A percentile compares a stretch with the other conserved stretches of the same genome.
Conservation (phyloP, 768 basidiomycete species). For the Suillus americanus region DNA sequence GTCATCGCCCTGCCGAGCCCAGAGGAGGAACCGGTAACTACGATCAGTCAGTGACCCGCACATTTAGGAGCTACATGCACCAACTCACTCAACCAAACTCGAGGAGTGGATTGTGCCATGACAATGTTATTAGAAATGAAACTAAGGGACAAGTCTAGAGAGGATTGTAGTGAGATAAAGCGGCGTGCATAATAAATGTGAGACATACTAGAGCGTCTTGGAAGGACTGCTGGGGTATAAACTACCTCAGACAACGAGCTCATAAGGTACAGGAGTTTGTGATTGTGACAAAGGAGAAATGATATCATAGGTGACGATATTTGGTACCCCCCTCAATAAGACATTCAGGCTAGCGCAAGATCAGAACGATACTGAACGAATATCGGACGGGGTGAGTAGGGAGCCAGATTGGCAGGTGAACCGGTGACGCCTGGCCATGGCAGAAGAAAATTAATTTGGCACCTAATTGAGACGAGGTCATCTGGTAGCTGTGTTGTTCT, state of each 20-base stretch:
- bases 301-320: neutral
- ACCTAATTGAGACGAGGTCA: too few relatives aligned
- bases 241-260: neutral
- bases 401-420: too few relatives aligned
- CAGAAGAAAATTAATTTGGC: too few relatives aligned
- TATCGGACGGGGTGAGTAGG: too few relatives aligned
- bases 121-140: neutral
- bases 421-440: too few relatives aligned
- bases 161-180: neutral
- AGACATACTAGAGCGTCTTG: neutral
- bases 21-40: conserved; percentile 42
- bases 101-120: neutral
- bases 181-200: too few relatives aligned
- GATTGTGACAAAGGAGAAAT: neutral
- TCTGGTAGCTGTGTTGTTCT: too few relatives aligned
- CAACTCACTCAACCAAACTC: neutral
- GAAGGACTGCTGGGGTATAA: neutral
- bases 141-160: neutral
- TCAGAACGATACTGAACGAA: too few relatives aligned
- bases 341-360: too few relatives aligned
- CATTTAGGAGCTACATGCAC: neutral
- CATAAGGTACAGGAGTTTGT: neutral
- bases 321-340: neutral
- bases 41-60: neutral
- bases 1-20: conserved; percentile 38